phyloP scores from a whole-genome alignment of 1,284 basidiomycete genomes.

The Peniophora sp. region DNA sequence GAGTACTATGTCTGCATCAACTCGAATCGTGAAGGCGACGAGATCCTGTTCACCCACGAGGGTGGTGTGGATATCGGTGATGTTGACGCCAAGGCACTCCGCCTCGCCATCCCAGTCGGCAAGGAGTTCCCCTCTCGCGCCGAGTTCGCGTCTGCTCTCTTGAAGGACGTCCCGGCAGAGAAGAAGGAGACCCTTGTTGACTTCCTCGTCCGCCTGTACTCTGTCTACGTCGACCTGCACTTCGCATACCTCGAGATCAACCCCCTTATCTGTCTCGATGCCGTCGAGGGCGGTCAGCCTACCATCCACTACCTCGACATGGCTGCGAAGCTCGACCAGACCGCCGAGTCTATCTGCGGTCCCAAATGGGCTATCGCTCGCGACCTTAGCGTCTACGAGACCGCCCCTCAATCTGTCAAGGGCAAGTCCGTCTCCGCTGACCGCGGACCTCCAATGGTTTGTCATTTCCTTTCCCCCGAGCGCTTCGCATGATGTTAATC shows the following conservation, averaged over 20 bases:
- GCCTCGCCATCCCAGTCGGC: slow-evolving; percentile 79
- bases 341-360: slow-evolving; percentile 96
- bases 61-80: slow-evolving; percentile 99
- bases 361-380: slow-evolving; percentile 98
- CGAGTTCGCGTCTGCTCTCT: slow-evolving; percentile 66
- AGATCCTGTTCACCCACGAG: slow-evolving; percentile 98
- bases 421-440: slow-evolving; percentile 66
- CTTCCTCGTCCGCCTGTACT: slow-evolving; percentile 93
- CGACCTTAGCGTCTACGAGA: slow-evolving; percentile 73
- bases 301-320: slow-evolving; percentile 97
- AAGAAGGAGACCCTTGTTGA: slow-evolving; percentile 88
- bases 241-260: slow-evolving; percentile 99
- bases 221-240: slow-evolving; percentile 95
- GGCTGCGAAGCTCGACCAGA: slow-evolving; percentile 99
- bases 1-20: slow-evolving; percentile 99
- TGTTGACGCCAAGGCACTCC: slow-evolving; percentile 95
- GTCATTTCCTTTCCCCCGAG: slow-evolving; percentile 8
- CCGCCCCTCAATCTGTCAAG: slow-evolving; percentile 31
- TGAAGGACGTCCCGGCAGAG: slow-evolving; percentile 69
- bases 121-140: slow-evolving; percentile 76
- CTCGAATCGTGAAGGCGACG: slow-evolving; percentile 91
- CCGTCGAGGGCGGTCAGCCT: slow-evolving; percentile 62
- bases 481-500: neutral
- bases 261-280: slow-evolving; percentile 93
- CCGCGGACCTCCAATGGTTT: slow-evolving; percentile 93